Conservation (phyloP, 164 flowering plant species). For the Amborella trichopoda region DNA sequence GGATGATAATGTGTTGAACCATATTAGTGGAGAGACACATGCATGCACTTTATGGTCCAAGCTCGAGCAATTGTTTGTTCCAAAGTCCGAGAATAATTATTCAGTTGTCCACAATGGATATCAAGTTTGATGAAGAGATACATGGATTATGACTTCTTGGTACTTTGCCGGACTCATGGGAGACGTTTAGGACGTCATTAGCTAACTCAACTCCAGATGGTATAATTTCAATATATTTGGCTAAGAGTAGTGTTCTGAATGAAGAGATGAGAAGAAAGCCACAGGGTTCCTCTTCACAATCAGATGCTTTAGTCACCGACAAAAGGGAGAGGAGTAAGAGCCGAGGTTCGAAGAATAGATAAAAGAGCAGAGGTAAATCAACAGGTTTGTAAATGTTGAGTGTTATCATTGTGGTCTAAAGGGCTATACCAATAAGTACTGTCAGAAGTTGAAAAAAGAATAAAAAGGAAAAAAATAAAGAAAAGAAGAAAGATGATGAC, state of each 20-base stretch:
- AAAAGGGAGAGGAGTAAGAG: background rate
- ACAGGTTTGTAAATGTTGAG: background rate
- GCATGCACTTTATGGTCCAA: background rate
- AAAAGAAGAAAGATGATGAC: background rate
- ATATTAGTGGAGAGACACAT: background rate
- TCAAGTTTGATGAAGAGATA: background rate
- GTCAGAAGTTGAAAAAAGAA: background rate
- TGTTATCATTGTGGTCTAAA: background rate
- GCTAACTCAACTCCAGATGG: background rate
- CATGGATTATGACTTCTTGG: background rate
- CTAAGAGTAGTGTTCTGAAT: background rate
- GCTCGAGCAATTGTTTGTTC: background rate
- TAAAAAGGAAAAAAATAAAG: background rate
- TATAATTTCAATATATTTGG: background rate
- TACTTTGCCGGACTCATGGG: background rate
- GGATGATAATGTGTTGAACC: background rate
- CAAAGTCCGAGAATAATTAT: background rate
- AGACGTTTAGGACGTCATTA: background rate
- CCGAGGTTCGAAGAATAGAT: background rate
- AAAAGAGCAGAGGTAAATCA: background rate
- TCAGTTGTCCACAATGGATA: background rate
- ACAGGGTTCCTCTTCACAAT: constrained; percentile 1
- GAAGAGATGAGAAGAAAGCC: constrained; percentile 2
- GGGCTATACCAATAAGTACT: background rate
- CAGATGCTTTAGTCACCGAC: background rate